Conservation (phyloP, 2,329 filamentous ascomycete genomes). For the Penicillium crustosum region DNA sequence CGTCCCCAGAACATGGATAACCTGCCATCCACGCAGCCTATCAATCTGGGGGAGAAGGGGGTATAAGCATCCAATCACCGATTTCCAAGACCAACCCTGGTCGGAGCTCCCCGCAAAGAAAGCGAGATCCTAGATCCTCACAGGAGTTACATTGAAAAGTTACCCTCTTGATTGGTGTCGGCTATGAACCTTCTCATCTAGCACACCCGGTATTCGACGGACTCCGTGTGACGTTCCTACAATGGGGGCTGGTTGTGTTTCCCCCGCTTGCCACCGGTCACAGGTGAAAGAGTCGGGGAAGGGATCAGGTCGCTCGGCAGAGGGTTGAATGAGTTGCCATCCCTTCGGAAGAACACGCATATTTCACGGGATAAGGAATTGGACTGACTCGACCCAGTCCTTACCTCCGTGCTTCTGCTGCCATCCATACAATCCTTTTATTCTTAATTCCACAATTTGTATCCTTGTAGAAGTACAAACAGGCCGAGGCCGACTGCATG, state of each 20-base stretch:
- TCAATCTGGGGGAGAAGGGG: conserved; percentile 4
- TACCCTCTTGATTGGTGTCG: neutral
- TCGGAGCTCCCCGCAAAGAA: conserved; percentile 12
- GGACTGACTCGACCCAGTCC: neutral
- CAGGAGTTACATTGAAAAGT: conserved; percentile 5
- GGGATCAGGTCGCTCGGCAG: conserved; percentile 4
- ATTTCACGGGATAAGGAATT: conserved; percentile 4
- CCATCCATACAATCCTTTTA: neutral
- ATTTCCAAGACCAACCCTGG: neutral
- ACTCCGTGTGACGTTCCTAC: conserved; percentile 10
- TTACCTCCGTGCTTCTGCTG: neutral
- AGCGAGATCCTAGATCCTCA: conserved; percentile 12
- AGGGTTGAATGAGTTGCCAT: neutral
- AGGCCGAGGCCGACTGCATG: conserved; percentile 14
- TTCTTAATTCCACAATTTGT: neutral
- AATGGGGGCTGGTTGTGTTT: neutral
- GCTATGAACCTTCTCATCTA: neutral
- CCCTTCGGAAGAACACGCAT: neutral
- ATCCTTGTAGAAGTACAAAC: conserved; percentile 4
- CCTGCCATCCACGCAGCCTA: conserved; percentile 3
- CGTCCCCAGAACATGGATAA: conserved; percentile 6
- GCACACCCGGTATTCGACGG: conserved; percentile 13
- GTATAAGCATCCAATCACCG: neutral
- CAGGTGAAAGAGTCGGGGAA: neutral
- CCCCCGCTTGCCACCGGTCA: conserved; percentile 2